Evolutionary conservation across 2,329 filamentous ascomycete species (phyloP).

Genomic region (Trichothecium sympodiale): DNA sequence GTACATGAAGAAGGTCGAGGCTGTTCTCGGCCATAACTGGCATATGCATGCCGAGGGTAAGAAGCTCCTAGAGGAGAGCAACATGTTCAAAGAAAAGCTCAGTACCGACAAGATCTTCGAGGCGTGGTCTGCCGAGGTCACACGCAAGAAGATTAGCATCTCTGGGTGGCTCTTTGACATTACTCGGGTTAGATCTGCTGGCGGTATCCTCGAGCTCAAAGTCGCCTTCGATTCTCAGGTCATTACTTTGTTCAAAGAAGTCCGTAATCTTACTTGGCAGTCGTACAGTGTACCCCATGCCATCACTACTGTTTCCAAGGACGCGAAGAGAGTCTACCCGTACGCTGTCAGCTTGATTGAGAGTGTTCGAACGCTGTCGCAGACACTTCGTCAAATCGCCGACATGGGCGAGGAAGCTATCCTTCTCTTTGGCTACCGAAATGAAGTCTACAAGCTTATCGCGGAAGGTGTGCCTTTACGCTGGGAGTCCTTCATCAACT

Average conservation of each 20-base stretch:
- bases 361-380: constrained; percentile 85
- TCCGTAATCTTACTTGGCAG: constrained; percentile 89
- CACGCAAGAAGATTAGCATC: constrained; percentile 80
- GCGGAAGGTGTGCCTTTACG: constrained; percentile 79
- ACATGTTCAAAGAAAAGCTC: constrained; percentile 90
- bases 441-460: constrained; percentile 76
- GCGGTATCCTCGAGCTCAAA: constrained; percentile 74
- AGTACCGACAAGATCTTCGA: constrained; percentile 91
- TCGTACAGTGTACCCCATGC: constrained; percentile 90
- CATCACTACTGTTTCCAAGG: constrained; percentile 91
- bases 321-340: constrained; percentile 96
- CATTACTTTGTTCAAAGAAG: constrained; percentile 97
- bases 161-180: constrained; percentile 88
- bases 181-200: constrained; percentile 75
- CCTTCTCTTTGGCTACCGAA: constrained; percentile 81
- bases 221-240: constrained; percentile 98
- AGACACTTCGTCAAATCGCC: constrained; percentile 74
- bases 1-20: constrained; percentile 99
- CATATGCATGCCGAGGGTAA: constrained; percentile 88
- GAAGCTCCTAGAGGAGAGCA: constrained; percentile 83
- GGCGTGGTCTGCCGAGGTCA: constrained; percentile 87
- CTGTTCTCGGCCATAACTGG: constrained; percentile 92
- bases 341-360: constrained; percentile 98
- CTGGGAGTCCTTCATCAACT: constrained; percentile 97
- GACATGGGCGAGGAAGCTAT: constrained; percentile 82